phyloP scores from a whole-genome alignment of 805 yeast species.

The Sungouiozyma intestinalis region DNA sequence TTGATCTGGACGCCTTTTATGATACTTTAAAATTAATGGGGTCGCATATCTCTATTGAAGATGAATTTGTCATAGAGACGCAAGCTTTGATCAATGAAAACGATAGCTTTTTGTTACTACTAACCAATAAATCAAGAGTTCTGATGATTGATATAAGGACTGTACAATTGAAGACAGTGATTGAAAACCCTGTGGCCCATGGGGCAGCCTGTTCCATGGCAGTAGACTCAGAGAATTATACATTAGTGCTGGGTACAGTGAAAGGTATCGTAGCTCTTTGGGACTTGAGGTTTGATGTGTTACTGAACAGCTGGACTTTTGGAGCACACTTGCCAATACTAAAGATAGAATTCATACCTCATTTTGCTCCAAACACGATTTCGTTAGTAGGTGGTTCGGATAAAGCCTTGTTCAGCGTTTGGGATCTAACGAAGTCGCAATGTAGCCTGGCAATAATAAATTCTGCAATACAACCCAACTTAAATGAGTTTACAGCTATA shows the following conservation, averaged over 20 bases:
- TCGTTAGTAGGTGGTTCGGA: slow-evolving; percentile 61
- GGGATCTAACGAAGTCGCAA: slow-evolving; percentile 62
- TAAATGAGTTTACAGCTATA: slow-evolving; percentile 12
- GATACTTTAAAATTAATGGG: background rate
- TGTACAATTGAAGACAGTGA: slow-evolving; percentile 33
- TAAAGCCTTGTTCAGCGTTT: slow-evolving; percentile 49
- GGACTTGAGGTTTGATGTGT: slow-evolving; percentile 63
- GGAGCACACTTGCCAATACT: slow-evolving; percentile 41
- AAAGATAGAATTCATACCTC: slow-evolving; percentile 27
- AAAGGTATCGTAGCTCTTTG: slow-evolving; percentile 68
- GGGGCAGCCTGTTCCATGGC: slow-evolving; percentile 59
- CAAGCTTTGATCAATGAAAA: slow-evolving; percentile 33
- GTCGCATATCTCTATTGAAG: background rate
- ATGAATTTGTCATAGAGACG: slow-evolving; percentile 34
- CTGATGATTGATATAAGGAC: slow-evolving; percentile 47
- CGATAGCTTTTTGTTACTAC: slow-evolving; percentile 36
- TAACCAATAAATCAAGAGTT: slow-evolving; percentile 45
- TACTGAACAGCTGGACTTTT: slow-evolving; percentile 54
- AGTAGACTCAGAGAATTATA: slow-evolving; percentile 41
- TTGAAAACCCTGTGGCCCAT: slow-evolving; percentile 49
- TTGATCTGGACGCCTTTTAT: slow-evolving; percentile 9
- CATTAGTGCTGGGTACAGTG: slow-evolving; percentile 68
- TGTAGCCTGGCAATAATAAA: slow-evolving; percentile 38
- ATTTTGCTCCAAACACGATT: slow-evolving; percentile 29
- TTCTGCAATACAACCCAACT: slow-evolving; percentile 16